phyloP scores from a whole-genome alignment of 768 basidiomycete genomes.

The Floccularia luteovirens region DNA sequence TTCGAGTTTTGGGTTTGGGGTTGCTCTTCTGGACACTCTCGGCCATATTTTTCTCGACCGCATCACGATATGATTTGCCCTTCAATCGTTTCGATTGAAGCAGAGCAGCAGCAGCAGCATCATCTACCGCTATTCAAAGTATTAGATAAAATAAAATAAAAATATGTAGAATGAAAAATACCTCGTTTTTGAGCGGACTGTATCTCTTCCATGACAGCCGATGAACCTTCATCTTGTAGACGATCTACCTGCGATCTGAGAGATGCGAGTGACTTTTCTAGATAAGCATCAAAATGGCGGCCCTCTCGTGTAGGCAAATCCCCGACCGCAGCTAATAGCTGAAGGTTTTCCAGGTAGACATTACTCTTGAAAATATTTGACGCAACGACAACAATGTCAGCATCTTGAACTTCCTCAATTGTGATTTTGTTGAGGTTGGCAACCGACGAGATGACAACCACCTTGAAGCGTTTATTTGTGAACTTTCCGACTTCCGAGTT shows the following conservation, averaged over 20 bases:
- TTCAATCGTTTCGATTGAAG: slow-evolving; percentile 61
- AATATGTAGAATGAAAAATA: slow-evolving; percentile 20
- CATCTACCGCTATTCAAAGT: slow-evolving; percentile 32
- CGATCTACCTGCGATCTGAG: slow-evolving; percentile 62
- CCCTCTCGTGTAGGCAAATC: slow-evolving; percentile 72
- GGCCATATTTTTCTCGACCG: slow-evolving; percentile 31
- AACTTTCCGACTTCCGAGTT: slow-evolving; percentile 82
- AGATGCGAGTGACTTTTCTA: slow-evolving; percentile 52
- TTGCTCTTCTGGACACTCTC: neutral
- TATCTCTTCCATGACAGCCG: slow-evolving; percentile 57
- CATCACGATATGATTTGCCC: slow-evolving; percentile 67
- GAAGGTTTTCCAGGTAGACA: slow-evolving; percentile 72
- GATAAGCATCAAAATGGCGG: slow-evolving; percentile 82
- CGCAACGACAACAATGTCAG: slow-evolving; percentile 83
- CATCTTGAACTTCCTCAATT: slow-evolving; percentile 67
- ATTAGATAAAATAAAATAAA: slow-evolving; percentile 4
- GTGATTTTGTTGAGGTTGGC: slow-evolving; percentile 64
- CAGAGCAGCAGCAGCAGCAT: slow-evolving; percentile 37
- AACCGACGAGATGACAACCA: slow-evolving; percentile 61
- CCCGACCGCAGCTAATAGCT: slow-evolving; percentile 60
- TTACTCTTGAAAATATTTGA: slow-evolving; percentile 79
- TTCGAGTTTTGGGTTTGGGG: slow-evolving; percentile 5
- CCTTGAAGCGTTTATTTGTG: slow-evolving; percentile 51
- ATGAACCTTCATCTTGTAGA: slow-evolving; percentile 57
- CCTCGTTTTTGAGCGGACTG: slow-evolving; percentile 52